Conservation (phyloP, 202 grass and related monocot genomes). For the Schoenoplectus triqueter region DNA sequence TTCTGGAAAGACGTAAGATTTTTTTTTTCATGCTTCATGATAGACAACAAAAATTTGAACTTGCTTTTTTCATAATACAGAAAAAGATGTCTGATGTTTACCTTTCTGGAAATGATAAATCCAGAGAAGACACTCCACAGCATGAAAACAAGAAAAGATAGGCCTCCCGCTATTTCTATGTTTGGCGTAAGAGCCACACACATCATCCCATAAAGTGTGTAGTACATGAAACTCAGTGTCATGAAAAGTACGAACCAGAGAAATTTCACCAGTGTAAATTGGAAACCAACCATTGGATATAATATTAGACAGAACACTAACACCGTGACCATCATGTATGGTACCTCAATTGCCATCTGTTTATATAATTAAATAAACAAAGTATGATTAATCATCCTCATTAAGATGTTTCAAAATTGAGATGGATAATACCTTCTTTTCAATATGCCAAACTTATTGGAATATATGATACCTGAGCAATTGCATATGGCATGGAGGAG, state of each 20-base stretch:
- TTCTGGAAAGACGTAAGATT: background rate
- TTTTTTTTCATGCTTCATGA: background rate
- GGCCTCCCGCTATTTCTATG: constrained; percentile 76
- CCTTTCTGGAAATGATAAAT: constrained; percentile 81
- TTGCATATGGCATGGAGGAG: constrained; percentile 66
- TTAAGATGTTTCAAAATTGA: constrained; percentile 16
- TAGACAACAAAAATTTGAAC: constrained; percentile 6
- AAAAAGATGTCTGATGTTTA: constrained; percentile 36
- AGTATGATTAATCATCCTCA: background rate
- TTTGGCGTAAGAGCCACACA: constrained; percentile 87
- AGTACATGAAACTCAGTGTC: constrained; percentile 85
- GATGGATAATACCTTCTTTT: background rate
- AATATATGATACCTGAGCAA: constrained; percentile 66
- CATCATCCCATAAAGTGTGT: constrained; percentile 86
- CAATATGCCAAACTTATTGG: background rate
- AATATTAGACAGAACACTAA: constrained; percentile 67
- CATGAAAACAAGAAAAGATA: constrained; percentile 86
- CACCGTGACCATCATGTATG: constrained; percentile 82
- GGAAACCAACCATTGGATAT: constrained; percentile 87
- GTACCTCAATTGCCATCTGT: constrained; percentile 78
- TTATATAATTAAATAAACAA: constrained; percentile 12
- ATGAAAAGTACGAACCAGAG: constrained; percentile 80
- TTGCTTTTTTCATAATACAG: background rate
- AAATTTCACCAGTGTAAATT: constrained; percentile 63
- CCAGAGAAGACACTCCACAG: constrained; percentile 91